A percentile compares a stretch with the other conserved stretches of the same genome.
phyloP scores from a whole-genome alignment of 805 yeast genomes.

The Saturnispora besseyi region DNA sequence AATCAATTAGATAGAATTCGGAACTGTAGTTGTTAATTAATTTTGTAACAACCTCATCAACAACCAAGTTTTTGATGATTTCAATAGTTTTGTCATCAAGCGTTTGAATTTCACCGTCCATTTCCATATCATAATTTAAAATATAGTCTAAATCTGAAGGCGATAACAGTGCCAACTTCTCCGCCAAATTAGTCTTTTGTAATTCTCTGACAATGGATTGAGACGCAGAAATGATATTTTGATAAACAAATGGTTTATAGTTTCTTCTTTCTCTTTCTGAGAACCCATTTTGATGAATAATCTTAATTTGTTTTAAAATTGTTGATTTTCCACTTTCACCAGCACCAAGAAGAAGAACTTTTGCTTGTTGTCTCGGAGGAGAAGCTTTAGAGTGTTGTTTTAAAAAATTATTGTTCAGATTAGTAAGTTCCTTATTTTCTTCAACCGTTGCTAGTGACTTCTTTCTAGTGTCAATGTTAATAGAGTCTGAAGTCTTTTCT shows the following conservation, averaged over 20 bases:
- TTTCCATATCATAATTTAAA: constrained; percentile 38
- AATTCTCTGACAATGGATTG: constrained; percentile 63
- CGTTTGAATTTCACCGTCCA: constrained; percentile 35
- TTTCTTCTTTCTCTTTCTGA: constrained; percentile 61
- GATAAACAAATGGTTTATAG: constrained; percentile 70
- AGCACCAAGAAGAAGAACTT: constrained; percentile 73
- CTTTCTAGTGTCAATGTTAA: neutral
- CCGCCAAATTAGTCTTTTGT: constrained; percentile 37
- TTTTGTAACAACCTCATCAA: constrained; percentile 46
- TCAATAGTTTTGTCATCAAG: constrained; percentile 43
- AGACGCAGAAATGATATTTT: constrained; percentile 70
- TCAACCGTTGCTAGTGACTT: constrained; percentile 7
- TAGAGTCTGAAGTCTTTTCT: neutral
- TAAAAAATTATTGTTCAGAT: neutral
- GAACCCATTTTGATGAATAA: constrained; percentile 65
- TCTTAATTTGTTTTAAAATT: constrained; percentile 73
- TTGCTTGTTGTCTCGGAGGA: constrained; percentile 38
- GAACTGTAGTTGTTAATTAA: constrained; percentile 53
- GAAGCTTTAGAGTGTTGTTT: neutral
- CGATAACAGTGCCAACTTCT: constrained; percentile 26
- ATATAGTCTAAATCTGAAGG: constrained; percentile 35
- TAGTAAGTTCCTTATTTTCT: constrained; percentile 7
- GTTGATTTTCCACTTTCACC: constrained; percentile 85
- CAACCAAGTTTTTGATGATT: constrained; percentile 45
- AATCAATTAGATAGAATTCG: constrained; percentile 76